Base-by-base conservation (phyloP, 192 early-diverging fungal species). In the Bifiguratus adelaidae region DNA sequence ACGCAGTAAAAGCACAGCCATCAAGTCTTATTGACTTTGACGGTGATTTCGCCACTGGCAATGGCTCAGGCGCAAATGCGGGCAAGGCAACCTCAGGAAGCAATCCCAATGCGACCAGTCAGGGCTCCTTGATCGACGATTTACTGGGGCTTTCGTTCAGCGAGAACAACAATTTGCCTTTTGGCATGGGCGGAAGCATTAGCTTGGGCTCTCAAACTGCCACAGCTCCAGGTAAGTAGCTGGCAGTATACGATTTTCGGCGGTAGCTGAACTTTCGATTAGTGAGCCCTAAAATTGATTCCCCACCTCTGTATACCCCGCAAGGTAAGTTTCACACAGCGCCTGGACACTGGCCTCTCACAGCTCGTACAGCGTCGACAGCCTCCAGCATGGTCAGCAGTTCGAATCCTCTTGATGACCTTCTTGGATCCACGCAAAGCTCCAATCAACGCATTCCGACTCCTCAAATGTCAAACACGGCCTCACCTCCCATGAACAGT, bases 1-100 rank as follows among this genome's bases (percentile, higher is more conserved):
- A 23, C 7, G 18, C 50, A 2, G 47, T 50, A 47, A 34, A 52
- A 20, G 47, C 44, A 9, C 41, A 26, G 4, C 65, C 70, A 30
- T 54, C 67, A 1, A 68, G 65, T 23, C n/a, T 70, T 15, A 71
- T 70, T 35, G 67, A 75, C 34, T 45, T 75, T 7, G 49, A 68
- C 22, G 68, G 65, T 38, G 55, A 61, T 50, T 38, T 19, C 1
- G 34, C 32, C 19, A 28, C 55, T 13, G 30, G 48, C 33, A 50
- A 37, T 24, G 34, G 36, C 8, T 36, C 46, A 2, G 38, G 53
- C 16, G 19, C n/a, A 16, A 28, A 22, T 18, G 18, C 20, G 0
- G 37, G 43, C 9, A 47, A 15, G 6, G 37, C 30, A 26, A 48
- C n/a, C n/a, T n/a, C n/a, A n/a, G n/a, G n/a, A n/a, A 32, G 22